These are phyloP conservation scores for Kodamaea hsintzibuensis DNA, from an alignment of 805 yeast species.

Conservation along the genomic window DNA sequence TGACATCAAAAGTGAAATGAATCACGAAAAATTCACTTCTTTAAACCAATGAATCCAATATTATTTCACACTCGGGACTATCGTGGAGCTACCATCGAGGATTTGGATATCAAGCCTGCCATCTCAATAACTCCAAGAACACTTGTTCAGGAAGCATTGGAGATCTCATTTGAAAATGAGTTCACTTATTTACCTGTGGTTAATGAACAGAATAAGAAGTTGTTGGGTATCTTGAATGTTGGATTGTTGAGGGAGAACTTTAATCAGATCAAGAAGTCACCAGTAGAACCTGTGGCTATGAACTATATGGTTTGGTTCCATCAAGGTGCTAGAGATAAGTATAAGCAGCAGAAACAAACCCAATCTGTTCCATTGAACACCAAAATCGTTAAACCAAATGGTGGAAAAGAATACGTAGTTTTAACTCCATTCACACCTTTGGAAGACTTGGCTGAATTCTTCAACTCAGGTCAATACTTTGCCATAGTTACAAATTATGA, in stretches of 20 bases:
- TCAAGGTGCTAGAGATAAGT: constrained; percentile 34
- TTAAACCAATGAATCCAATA: constrained; percentile 4
- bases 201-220: constrained; percentile 43
- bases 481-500: constrained; percentile 58
- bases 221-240: constrained; percentile 51
- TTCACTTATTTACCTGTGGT: constrained; percentile 57
- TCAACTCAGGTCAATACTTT: constrained; percentile 49
- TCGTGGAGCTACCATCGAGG: constrained; percentile 58
- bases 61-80: constrained; percentile 37
- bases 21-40: background rate
- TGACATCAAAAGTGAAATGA: too few species aligned
- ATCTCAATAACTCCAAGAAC: constrained; percentile 52
- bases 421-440: constrained; percentile 57
- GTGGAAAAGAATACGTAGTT: constrained; percentile 37
- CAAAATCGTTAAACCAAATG: constrained; percentile 35
- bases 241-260: constrained; percentile 39
- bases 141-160: constrained; percentile 49
- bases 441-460: constrained; percentile 53
- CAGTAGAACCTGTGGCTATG: constrained; percentile 28
- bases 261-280: constrained; percentile 21
- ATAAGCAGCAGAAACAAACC: constrained; percentile 22
- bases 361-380: constrained; percentile 13
- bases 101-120: constrained; percentile 59
- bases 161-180: constrained; percentile 55
- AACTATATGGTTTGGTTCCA: constrained; percentile 47